Base-by-base conservation (phyloP, 1,139 yeast species). In the Diutina catenulata region DNA sequence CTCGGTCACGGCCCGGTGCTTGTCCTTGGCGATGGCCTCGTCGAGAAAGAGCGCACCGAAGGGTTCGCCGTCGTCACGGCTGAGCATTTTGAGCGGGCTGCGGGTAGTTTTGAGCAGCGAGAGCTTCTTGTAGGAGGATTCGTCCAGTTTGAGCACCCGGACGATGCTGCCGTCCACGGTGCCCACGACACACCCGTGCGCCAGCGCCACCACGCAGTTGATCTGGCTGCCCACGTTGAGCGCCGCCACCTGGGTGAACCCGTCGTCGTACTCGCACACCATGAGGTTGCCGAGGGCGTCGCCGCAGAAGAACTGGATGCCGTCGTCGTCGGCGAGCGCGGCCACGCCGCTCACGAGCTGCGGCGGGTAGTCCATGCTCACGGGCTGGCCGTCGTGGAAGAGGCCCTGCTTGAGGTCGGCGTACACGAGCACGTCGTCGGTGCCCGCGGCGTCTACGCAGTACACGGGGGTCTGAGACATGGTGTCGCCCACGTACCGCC, bases 101-200 rank as follows among this genome's bases (percentile, higher is more conserved):
- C 23, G 15, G 27, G 15, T 22, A 20, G 22, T 21, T 13, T 32
- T 10, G 13, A 13, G 14, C 8, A 7, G 9, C 7, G 16, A 14
- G 3, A 13, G 15, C 3, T 13, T 19, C 9, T 32, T 18, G 8
- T 22, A 14, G 21, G 14, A n/a, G 4, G 5, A 21, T 36, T 22
- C 18, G 9, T 9, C 14, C 15, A 18, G 5, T 2, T 11, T 27
- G 22, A 7, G 10, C 23, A 51, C 21, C 24, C 43, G 38, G 40
- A 56, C 60, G 8, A 64, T 44, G 3, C 60, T 65, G 7, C 71
- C 71, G 43, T 51, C 51, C 1, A 55, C 53, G 0, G 70, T 64
- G 3, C 68, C 70, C 18, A 63, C 39, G 1, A 62, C 37, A 15
- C 47, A 35, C 3, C 41, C 46, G 3, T 16, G 35, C 2, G 42